Percentiles rank a stretch among this genome's conserved stretches.
Evolutionary conservation across 306 rosid genomes (phyloP).

Genomic region (Echinosophora koreensis): DNA sequence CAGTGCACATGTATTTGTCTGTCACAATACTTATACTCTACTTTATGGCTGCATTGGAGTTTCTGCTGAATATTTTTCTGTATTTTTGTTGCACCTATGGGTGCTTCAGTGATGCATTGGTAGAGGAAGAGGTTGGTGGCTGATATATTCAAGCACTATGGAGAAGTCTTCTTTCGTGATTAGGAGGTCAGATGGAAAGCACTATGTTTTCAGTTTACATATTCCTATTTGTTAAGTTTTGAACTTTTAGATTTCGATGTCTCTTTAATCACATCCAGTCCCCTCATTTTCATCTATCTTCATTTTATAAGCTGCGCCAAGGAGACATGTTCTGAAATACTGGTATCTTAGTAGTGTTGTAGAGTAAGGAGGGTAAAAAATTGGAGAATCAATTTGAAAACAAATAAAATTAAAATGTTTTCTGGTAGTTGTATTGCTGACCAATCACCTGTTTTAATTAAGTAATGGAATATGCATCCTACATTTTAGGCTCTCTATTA

Average conservation of each 20-base stretch:
- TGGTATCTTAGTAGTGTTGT: too few species aligned
- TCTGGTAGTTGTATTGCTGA: background rate
- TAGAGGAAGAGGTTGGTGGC: constrained; percentile 83
- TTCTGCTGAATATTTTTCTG: constrained; percentile 46
- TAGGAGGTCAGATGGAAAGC: constrained; percentile 76
- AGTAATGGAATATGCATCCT: background rate
- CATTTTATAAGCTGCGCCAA: too few species aligned
- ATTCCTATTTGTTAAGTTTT: constrained; percentile 27
- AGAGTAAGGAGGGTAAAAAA: too few species aligned
- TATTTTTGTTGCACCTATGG: too few species aligned
- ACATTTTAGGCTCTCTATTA: constrained; percentile 11
- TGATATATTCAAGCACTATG: constrained; percentile 82
- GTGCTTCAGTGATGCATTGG: constrained; percentile 84
- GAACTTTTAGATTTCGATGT: constrained; percentile 24
- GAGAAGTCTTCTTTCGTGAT: constrained; percentile 86
- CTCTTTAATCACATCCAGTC: constrained; percentile 23
- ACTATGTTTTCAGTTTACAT: constrained; percentile 30
- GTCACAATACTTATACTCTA: constrained; percentile 23
- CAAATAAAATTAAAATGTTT: background rate
- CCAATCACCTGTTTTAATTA: background rate
- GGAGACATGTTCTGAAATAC: too few species aligned
- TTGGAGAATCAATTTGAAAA: too few species aligned
- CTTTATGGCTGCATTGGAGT: constrained; percentile 19
- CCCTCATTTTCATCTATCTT: constrained; percentile 16
- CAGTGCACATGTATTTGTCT: constrained; percentile 12